Evolutionary conservation across 73 alveolate genomes (phyloP), one percentile per base, ranked within the genome.

Genomic region (Urostyla sp.): DNA sequence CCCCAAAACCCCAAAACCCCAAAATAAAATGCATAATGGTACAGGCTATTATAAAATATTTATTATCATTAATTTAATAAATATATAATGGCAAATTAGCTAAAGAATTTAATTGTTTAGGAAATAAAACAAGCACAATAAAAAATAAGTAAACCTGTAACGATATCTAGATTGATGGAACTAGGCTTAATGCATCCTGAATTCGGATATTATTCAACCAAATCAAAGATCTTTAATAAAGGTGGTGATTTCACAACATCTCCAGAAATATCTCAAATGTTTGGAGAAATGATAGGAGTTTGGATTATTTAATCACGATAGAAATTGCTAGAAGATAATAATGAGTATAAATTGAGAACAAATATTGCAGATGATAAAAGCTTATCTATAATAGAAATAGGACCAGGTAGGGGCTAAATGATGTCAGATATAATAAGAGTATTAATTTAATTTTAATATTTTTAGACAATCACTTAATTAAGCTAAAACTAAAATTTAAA

Each of bases 201-300:
- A 24, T 56, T 45, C 27, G 98, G 98, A 3, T 94, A 94, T 63
- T 94, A 94, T 63, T 52, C 93, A 0, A 80, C 90, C 86, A 88
- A 94, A 73, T 88, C 87, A 31, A 84, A 91, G 55, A 90, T 94
- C 43, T 88, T 91, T 75, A 94, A 91, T 44, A 87, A 90, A 72
- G 90, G 88, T 15, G 98, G 98, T 20, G 98, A 94, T 66, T 94
- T 94, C 74, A 93, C 92, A 5, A 94, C 98, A 0, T 91, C 97
- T 32, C 97, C 96, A 10, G 98, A 94, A 56, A 94, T 94, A 1
- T 76, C 94, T 4, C 84, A 94, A 51, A 80, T 94, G 93, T 94
- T 90, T 82, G 96, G 96, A n/a, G 98, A 94, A 67, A 90, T 91
- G 87, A 38, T 87, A 32, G 97, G 91, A 7, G 55, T 92, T 11